Percentiles rank a stretch among this genome's conserved stretches.
Evolutionary conservation across 2,329 filamentous ascomycete genomes (phyloP).

Genomic region (Exophiala lecanii-corni): DNA sequence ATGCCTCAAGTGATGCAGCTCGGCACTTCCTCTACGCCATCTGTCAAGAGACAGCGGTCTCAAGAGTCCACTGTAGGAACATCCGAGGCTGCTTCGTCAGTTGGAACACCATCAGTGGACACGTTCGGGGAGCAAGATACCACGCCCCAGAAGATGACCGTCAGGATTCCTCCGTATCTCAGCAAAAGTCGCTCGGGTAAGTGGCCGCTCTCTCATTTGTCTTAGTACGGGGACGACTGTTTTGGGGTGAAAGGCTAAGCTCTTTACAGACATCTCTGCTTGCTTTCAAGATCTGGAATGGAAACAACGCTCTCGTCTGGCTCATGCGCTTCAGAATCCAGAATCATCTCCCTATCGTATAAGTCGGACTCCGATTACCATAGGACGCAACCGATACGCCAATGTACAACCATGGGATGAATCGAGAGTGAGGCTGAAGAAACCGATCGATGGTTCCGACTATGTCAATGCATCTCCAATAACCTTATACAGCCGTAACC

Average conservation of each 20-base stretch:
- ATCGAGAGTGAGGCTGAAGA: constrained; percentile 75
- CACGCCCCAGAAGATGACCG: constrained; percentile 6
- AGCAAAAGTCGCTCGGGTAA: constrained; percentile 24
- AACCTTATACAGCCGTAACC: constrained; percentile 47
- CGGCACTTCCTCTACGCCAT: constrained; percentile 14
- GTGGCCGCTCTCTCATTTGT: constrained; percentile 6
- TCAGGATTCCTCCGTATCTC: constrained; percentile 25
- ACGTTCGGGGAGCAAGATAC: constrained; percentile 3
- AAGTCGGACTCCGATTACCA: constrained; percentile 53
- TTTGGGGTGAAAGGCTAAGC: constrained; percentile 16
- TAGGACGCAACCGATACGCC: constrained; percentile 71
- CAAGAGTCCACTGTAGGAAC: constrained; percentile 12
- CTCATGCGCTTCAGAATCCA: constrained; percentile 43
- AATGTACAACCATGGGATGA: constrained; percentile 89
- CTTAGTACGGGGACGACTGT: too few relatives aligned
- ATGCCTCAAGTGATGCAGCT: constrained; percentile 24
- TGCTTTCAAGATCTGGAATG: constrained; percentile 61
- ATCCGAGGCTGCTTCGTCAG: background rate
- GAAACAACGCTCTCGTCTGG: constrained; percentile 53
- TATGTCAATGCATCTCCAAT: constrained; percentile 82
- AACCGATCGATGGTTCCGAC: constrained; percentile 67
- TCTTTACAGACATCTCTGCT: constrained; percentile 48
- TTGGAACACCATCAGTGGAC: background rate
- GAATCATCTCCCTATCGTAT: constrained; percentile 55
- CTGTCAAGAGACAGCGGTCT: constrained; percentile 25